phyloP scores from a whole-genome alignment of 2,329 filamentous ascomycete species.

The Diaporthe citri region DNA sequence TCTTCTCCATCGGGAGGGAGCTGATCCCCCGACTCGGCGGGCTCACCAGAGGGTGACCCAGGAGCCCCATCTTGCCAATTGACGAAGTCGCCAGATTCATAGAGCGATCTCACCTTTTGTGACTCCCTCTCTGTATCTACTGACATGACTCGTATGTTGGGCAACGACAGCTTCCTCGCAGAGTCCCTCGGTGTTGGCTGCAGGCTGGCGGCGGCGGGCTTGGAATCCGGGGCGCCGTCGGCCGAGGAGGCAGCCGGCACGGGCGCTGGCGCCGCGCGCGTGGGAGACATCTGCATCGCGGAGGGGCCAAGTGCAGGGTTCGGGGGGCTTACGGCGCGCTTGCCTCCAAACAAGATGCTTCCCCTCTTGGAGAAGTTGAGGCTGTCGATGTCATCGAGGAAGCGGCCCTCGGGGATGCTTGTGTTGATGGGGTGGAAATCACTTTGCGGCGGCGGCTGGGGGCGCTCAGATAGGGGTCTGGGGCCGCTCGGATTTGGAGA shows the following conservation, averaged over 20 bases:
- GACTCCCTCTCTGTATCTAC: slow-evolving; percentile 72
- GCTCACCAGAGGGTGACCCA: slow-evolving; percentile 60
- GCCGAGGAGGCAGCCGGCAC: slow-evolving; percentile 32
- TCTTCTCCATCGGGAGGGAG: slow-evolving; percentile 65
- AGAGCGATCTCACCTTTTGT: slow-evolving; percentile 77
- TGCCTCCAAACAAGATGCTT: slow-evolving; percentile 71
- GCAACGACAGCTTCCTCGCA: slow-evolving; percentile 47
- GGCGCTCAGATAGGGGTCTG: slow-evolving; percentile 45
- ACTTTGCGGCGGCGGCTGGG: slow-evolving; percentile 48
- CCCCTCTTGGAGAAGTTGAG: slow-evolving; percentile 74
- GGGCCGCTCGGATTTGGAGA: slow-evolving; percentile 40
- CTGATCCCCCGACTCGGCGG: slow-evolving; percentile 63
- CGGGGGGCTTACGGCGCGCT: slow-evolving; percentile 47
- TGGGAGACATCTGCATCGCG: slow-evolving; percentile 29
- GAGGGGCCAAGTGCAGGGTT: slow-evolving; percentile 19
- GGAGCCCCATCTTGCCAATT: slow-evolving; percentile 65
- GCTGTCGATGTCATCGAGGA: slow-evolving; percentile 69
- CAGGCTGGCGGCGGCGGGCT: slow-evolving; percentile 35
- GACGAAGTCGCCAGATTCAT: slow-evolving; percentile 67
- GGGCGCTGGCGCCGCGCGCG: slow-evolving; percentile 34
- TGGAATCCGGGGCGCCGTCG: slow-evolving; percentile 41
- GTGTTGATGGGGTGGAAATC: slow-evolving; percentile 67
- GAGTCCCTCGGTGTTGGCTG: slow-evolving; percentile 41
- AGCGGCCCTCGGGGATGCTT: slow-evolving; percentile 66
- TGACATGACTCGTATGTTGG: slow-evolving; percentile 66